A percentile compares a stretch with the other conserved stretches of the same genome.
Evolutionary conservation across 1,284 basidiomycete species (phyloP).

Genomic region (Pseudomicrostroma phylloplanum): DNA sequence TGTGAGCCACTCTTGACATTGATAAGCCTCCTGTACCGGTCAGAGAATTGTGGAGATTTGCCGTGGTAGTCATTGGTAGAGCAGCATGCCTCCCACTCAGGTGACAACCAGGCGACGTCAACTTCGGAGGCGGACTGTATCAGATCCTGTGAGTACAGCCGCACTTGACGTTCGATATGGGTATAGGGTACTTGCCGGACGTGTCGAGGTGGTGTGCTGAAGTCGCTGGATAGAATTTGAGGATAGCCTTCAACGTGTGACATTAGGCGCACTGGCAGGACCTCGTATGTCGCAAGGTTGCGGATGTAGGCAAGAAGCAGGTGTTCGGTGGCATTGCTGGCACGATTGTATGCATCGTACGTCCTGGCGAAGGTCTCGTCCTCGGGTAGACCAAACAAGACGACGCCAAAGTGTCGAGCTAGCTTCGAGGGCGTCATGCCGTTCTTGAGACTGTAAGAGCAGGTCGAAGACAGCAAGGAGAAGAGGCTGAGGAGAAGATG

Average conservation of each 20-base stretch:
- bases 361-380: constrained; percentile 46
- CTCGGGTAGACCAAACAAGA: constrained; percentile 47
- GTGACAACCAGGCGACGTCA: constrained; percentile 22
- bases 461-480: constrained; percentile 43
- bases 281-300: constrained; percentile 22
- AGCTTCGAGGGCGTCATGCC: constrained; percentile 47
- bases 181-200: constrained; percentile 39
- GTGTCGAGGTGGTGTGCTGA: constrained; percentile 19
- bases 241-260: constrained; percentile 43
- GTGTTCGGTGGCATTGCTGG: constrained; percentile 46
- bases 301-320: constrained; percentile 46
- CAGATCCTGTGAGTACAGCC: constrained; percentile 42
- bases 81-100: constrained; percentile 35
- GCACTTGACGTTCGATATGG: constrained; percentile 39
- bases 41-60: constrained; percentile 39
- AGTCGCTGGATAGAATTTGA: constrained; percentile 29
- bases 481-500: constrained; percentile 37
- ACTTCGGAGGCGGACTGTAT: constrained; percentile 37
- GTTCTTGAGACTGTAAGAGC: constrained; percentile 45
- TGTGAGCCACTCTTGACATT: constrained; percentile 26
- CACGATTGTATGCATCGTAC: constrained; percentile 41
- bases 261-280: constrained; percentile 34
- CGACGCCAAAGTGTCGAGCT: constrained; percentile 35
- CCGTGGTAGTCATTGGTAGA: constrained; percentile 20
- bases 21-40: constrained; percentile 42